Percentiles rank a stretch among this genome's conserved stretches.
Evolutionary conservation across 225 moss, liverwort and hornwort species (phyloP).

Genomic region (Ulota crispa): DNA sequence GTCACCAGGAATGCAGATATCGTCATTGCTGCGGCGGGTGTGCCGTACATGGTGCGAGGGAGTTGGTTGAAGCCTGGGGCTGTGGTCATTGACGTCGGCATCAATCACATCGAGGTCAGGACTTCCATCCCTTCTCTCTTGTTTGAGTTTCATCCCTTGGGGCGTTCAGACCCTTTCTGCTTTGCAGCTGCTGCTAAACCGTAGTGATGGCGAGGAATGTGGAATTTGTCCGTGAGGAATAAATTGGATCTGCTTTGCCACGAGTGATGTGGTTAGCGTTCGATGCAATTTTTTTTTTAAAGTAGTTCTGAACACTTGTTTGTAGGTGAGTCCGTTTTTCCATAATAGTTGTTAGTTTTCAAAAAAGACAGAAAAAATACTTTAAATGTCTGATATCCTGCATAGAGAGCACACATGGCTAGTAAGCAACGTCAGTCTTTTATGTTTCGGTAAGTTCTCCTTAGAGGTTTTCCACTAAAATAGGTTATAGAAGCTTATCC

Average conservation of each 20-base stretch:
- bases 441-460: too few relatives aligned
- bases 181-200: not conserved
- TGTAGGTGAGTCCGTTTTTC: too few relatives aligned
- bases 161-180: not conserved
- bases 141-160: not conserved
- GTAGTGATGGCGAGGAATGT: not conserved
- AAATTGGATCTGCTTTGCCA: not conserved
- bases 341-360: too few relatives aligned
- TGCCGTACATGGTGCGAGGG: conserved; percentile 78
- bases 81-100: conserved; percentile 92
- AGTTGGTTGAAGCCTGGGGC: conserved; percentile 95
- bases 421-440: too few relatives aligned
- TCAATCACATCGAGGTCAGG: conserved; percentile 81
- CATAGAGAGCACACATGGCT: too few relatives aligned
- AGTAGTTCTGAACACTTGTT: not conserved
- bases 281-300: not conserved
- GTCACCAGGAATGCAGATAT: conserved; percentile 78
- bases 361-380: too few relatives aligned
- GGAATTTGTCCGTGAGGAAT: not conserved
- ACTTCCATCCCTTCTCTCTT: not conserved
- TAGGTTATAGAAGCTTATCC: too few relatives aligned
- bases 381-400: too few relatives aligned
- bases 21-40: conserved; percentile 83
- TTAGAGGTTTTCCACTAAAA: too few relatives aligned
- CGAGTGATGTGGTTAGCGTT: not conserved